Percentiles rank a stretch among this genome's conserved stretches.
Evolutionary conservation across 371 early-diverging fungal genomes (phyloP).

Genomic region (Nematocida ausubeli): DNA sequence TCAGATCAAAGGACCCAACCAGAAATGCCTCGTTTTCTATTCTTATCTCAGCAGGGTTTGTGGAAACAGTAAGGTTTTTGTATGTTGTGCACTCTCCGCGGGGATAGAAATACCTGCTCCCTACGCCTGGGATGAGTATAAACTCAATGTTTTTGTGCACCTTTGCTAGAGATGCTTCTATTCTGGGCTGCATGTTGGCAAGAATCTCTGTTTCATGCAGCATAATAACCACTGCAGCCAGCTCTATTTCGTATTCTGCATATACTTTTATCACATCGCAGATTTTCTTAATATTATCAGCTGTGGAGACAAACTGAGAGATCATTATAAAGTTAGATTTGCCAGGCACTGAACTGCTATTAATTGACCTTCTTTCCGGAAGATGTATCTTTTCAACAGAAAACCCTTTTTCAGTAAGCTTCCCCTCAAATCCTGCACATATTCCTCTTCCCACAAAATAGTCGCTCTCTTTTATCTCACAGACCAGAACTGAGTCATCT

Average conservation of each 20-base stretch:
- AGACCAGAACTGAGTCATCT: neutral
- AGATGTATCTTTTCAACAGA: slow-evolving; percentile 1
- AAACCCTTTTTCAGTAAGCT: neutral
- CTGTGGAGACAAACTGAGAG: neutral
- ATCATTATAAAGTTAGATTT: neutral
- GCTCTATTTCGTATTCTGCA: neutral
- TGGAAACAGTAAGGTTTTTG: neutral
- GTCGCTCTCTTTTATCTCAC: neutral
- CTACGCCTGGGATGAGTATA: slow-evolving; percentile 22
- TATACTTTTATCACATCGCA: neutral
- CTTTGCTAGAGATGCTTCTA: neutral
- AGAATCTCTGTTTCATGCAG: neutral
- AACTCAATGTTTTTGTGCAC: slow-evolving; percentile 4
- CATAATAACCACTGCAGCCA: slow-evolving; percentile 27
- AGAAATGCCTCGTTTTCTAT: slow-evolving; percentile 12
- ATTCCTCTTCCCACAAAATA: slow-evolving; percentile 39
- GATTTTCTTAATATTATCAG: slow-evolving; percentile 4
- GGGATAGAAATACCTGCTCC: slow-evolving; percentile 13
- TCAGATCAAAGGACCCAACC: slow-evolving; percentile 27
- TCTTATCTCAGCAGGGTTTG: slow-evolving; percentile 16
- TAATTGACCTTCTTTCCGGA: neutral
- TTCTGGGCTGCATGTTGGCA: neutral
- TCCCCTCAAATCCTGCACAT: slow-evolving; percentile 34
- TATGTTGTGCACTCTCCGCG: slow-evolving; percentile 1
- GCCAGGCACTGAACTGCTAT: neutral